Evolutionary conservation across 2,329 filamentous ascomycete genomes (phyloP).

Genomic region (Pseudocercospora macadamiae): DNA sequence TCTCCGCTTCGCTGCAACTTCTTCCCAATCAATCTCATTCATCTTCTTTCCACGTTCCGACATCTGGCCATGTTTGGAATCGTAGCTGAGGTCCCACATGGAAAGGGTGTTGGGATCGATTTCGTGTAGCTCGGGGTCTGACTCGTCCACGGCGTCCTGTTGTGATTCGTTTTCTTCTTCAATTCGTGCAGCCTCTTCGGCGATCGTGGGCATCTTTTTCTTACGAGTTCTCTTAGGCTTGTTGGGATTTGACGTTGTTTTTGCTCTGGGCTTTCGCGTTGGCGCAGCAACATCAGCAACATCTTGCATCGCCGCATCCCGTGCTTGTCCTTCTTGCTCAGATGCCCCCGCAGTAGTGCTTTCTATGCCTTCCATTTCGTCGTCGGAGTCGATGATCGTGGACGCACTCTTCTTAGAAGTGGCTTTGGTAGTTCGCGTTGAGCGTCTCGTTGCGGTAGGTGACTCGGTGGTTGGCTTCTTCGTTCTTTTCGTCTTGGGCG

Average conservation of each 20-base stretch:
- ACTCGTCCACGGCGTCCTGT: conserved; percentile 26
- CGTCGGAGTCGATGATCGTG: conserved; percentile 26
- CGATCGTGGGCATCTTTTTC: conserved; percentile 16
- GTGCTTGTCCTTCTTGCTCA: not conserved
- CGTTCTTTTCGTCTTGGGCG: conserved; percentile 6
- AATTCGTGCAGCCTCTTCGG: conserved; percentile 10
- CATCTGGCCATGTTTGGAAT: conserved; percentile 63
- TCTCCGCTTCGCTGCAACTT: conserved; percentile 47
- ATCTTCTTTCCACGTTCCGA: conserved; percentile 76
- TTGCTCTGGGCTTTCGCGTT: conserved; percentile 15
- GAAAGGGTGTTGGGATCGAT: conserved; percentile 70
- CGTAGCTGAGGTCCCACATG: conserved; percentile 73
- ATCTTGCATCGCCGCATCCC: conserved; percentile 4
- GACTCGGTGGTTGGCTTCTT: conserved; percentile 9
- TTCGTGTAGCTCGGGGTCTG: conserved; percentile 39
- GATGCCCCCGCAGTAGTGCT: not conserved
- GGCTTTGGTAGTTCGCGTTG: conserved; percentile 10
- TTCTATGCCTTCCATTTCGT: conserved; percentile 18
- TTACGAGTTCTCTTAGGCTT: conserved; percentile 19
- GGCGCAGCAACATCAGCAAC: not conserved
- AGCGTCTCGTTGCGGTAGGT: conserved; percentile 5
- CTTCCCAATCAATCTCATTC: conserved; percentile 64
- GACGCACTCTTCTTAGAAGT: conserved; percentile 21
- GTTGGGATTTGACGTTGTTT: conserved; percentile 11
- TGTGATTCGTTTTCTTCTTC: conserved; percentile 13